Percentiles rank a stretch among this genome's conserved stretches.
phyloP scores from a whole-genome alignment of 2,329 filamentous ascomycete genomes.

The Phialophora macrospora region DNA sequence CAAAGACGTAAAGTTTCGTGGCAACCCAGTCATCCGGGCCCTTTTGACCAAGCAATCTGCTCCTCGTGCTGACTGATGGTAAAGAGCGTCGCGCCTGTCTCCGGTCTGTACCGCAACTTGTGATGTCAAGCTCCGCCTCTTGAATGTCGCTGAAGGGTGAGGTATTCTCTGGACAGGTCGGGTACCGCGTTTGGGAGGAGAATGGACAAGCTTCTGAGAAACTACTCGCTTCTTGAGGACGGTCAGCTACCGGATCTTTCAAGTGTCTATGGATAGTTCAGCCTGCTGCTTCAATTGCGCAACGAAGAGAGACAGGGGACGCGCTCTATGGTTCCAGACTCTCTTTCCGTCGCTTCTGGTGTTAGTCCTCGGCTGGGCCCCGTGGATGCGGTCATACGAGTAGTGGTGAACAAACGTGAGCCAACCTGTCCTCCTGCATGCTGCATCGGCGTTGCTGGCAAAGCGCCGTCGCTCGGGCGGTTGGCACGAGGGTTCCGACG shows the following conservation, averaged over 20 bases:
- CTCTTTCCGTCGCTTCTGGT: not conserved
- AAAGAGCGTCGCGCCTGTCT: too few relatives aligned
- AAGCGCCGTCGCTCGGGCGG: slow-evolving; percentile 16
- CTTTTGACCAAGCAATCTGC: too few relatives aligned
- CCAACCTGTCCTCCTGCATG: slow-evolving; percentile 17
- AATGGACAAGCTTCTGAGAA: not conserved
- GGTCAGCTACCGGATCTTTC: slow-evolving; percentile 12
- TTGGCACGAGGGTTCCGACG: slow-evolving; percentile 15
- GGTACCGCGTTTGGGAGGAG: not conserved
- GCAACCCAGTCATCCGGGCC: not conserved
- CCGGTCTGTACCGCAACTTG: slow-evolving; percentile 8
- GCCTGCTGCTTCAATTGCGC: slow-evolving; percentile 15
- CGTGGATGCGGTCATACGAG: slow-evolving; percentile 15
- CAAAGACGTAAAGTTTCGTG: slow-evolving; percentile 27
- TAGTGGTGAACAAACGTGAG: slow-evolving; percentile 9
- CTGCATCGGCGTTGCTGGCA: slow-evolving; percentile 12
- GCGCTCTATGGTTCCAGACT: slow-evolving; percentile 4
- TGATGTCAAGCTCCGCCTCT: slow-evolving; percentile 31
- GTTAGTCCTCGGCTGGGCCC: not conserved
- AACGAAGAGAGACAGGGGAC: slow-evolving; percentile 25
- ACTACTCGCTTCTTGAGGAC: slow-evolving; percentile 14
- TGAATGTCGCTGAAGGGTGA: not conserved
- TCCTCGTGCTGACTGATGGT: not conserved
- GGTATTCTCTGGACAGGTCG: not conserved
- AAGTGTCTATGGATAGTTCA: slow-evolving; percentile 15